These are phyloP conservation scores for Leishmania major DNA, from an alignment of 208 protist genomes.

Conservation along the genomic window DNA sequence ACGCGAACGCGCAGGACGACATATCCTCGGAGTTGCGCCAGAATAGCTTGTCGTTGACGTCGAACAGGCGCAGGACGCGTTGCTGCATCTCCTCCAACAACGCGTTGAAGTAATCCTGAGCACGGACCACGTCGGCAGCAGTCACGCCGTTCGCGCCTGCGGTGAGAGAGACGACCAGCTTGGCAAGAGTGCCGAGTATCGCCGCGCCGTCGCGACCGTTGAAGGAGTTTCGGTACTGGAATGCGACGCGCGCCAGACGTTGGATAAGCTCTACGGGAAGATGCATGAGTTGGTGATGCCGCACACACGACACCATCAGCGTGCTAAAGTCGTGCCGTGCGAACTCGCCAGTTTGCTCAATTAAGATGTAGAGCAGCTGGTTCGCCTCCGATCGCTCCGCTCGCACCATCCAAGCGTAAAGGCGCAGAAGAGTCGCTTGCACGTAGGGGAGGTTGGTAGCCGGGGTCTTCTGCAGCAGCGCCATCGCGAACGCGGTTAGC, in stretches of 20 bases:
- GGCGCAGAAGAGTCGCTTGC: constrained; percentile 53
- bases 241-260: constrained; percentile 42
- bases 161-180: constrained; percentile 51
- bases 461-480: constrained; percentile 43
- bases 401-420: constrained; percentile 84
- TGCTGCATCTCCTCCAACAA: constrained; percentile 72
- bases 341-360: constrained; percentile 62
- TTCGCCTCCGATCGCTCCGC: constrained; percentile 56
- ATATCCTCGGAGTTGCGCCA: constrained; percentile 59
- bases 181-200: constrained; percentile 60
- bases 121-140: constrained; percentile 37
- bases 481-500: constrained; percentile 47
- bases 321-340: constrained; percentile 49
- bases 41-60: constrained; percentile 47
- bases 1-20: constrained; percentile 75
- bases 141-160: constrained; percentile 45
- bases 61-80: constrained; percentile 59
- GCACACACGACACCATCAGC: constrained; percentile 52
- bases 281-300: constrained; percentile 61
- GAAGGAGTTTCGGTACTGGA: constrained; percentile 48
- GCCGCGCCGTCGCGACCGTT: constrained; percentile 48
- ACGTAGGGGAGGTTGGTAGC: constrained; percentile 30
- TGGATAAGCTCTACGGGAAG: constrained; percentile 61
- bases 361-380: constrained; percentile 58
- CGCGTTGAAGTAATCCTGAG: constrained; percentile 58